Evolutionary conservation across 78 protist genomes (phyloP), one percentile per base, ranked within the genome.

Genomic region (Dictyostelium capitatum): DNA sequence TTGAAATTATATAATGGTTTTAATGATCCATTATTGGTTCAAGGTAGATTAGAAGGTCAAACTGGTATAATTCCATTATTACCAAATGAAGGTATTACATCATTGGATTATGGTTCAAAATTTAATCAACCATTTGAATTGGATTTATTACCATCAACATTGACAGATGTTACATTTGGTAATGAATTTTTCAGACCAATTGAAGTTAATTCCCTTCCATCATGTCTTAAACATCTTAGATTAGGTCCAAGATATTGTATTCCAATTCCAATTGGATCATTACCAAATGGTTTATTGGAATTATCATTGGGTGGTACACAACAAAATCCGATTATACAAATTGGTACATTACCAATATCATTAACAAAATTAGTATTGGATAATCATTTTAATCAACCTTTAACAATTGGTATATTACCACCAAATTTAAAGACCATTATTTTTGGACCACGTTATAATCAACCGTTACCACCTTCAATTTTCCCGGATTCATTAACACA

Each of bases 111-210:
- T 10, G 70, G 70, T 23, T 4, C 20, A 11, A 62, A 62, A 62
- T 62, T 62, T 11, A 62, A 62, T 62, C 70, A 62, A 25, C 70
- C 70, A 25, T 62, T 62, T 11, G 70, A 62, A 62, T 11, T 37
- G 2, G 70, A 32, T 3, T 25, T 62, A 11, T 37, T 62, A 1
- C 70, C 70, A 62, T 62, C 37, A 12, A 25, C 70, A 25, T 23
- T 62, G 37, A 62, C 70, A n/a, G 70, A 62, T 30, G n/a, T 62
- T 12, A 7, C 70, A 10, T 62, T 62, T 62, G 70, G 70, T n/a
- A 62, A 62, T 25, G 70, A 62, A 25, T 62, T 19, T 25, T 62
- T 62, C 4, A 11, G 70, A 11, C 32, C 70, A 0, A 62, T 62
- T 62, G 70, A 62, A 23, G 30, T 23, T 4, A 32, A 32, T 62